Base-by-base conservation (phyloP, 805 yeast species). In the Pichia thaimueangensis region DNA sequence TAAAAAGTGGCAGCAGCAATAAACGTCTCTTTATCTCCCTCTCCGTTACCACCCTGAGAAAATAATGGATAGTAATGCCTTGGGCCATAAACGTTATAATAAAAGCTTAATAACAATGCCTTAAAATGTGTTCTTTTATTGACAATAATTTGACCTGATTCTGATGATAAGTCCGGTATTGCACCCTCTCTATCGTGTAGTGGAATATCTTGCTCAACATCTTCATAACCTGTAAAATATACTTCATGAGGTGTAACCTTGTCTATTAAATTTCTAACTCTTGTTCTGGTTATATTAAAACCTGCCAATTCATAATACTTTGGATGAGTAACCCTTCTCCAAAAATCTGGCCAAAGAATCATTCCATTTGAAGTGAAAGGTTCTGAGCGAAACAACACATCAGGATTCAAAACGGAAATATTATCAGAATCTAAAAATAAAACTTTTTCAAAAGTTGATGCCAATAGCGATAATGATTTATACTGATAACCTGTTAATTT, bases 11-110 rank as follows among this genome's bases (percentile, higher is more conserved):
- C 71, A 5, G 79, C 78, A 0, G 80, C 79, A 48, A 69, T 59
- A 50, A 76, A 76, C 2, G 81, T 76, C 47, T 76, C 81, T 50
- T 76, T 76, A 51, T 76, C 81, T 28, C 81, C 81, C 56, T 76
- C 79, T 11, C 81, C 81, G 22, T 46, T 41, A 5, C 62, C 58
- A 49, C 78, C 78, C 55, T 71, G 69, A 0, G 74, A 65, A 37
- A 73, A 61, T 16, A 74, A 55, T 21, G 70, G 72, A 47, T 73
- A 74, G 48, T 62, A 74, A 39, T 67, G 57, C 15, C 63, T 56
- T 5, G 78, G 78, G 0, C 79, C 79, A 54, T 70, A 71, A 45
- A 69, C 60, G 49, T 76, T 76, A 53, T 76, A 76, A 54, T 73
- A 76, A 30, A 75, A 60, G 1, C 79, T 69, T 35, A 76, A 59